Conservation (phyloP, 164 flowering plant species). For the Hamamelis virginiana region DNA sequence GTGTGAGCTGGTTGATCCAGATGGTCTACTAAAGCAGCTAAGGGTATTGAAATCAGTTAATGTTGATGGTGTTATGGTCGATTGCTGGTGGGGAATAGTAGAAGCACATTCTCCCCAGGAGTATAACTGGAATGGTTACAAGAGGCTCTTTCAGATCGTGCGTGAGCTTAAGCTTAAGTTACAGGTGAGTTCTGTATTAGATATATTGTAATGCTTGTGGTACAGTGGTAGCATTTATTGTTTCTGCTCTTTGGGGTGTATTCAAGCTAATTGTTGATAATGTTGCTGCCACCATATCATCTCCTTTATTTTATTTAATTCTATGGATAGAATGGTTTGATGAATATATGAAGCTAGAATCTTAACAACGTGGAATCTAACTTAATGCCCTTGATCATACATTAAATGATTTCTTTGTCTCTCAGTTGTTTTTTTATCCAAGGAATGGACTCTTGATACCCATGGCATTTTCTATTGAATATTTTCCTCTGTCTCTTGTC, state of each 20-base stretch:
- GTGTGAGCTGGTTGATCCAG: conserved; percentile 85
- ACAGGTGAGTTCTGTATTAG: conserved; percentile 60
- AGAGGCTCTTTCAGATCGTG: conserved; percentile 76
- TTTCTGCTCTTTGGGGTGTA: not conserved
- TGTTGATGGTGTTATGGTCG: conserved; percentile 90
- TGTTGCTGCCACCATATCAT: not conserved
- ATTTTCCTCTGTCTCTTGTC: no score
- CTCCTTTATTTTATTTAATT: no score
- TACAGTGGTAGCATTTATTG: not conserved
- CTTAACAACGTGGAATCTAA: no score
- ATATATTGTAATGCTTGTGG: not conserved
- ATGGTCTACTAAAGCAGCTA: conserved; percentile 74
- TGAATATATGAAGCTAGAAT: no score
- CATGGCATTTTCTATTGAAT: no score
- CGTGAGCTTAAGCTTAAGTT: conserved; percentile 77
- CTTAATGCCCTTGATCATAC: no score
- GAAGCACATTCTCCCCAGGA: conserved; percentile 87
- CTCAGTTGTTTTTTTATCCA: no score
- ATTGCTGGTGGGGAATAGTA: conserved; percentile 99
- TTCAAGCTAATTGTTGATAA: not conserved
- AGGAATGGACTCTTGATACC: no score
- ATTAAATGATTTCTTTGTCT: no score
- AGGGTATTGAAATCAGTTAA: conserved; percentile 68
- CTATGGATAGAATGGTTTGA: no score
- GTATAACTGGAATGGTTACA: conserved; percentile 93